Evolutionary conservation across 768 basidiomycete species (phyloP), one percentile per base, ranked within the genome.

Genomic region (Mycena capillaripes): DNA sequence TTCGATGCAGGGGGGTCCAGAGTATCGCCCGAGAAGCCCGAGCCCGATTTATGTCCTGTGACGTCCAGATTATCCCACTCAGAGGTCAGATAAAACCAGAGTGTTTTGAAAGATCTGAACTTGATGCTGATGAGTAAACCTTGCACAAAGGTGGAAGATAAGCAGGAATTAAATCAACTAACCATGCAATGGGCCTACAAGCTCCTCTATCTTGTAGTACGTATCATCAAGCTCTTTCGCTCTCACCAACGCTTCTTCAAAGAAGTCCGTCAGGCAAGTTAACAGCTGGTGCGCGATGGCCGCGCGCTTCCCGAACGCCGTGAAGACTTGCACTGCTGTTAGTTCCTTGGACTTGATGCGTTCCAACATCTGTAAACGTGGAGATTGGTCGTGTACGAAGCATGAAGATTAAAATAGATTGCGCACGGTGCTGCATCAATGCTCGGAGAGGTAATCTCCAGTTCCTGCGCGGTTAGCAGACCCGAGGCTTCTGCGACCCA

Each of bases 231-330:
- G 81, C 55, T 85, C 81, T 52, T 77, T 76, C 11, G 87, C 88
- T 48, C 76, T 82, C 66, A 71, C 75, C 44, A 85, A 75, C 0
- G 76, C 84, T 66, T 84, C 84, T 0, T 86, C 86, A 58, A 87
- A 80, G 79, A 86, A 81, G 63, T 86, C 85, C 34, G 84, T 85
- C 16, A 87, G 66, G 66, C 84, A 86, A 50, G 78, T 72, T 2
- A 78, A 73, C 44, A 89, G 74, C 65, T 88, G 88, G 53, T 89
- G 87, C 1, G 88, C 89, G 61, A 90, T 83, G 12, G 84, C 83
- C 14, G 89, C 88, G 17, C 89, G 81, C 76, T 87, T 88, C 65
- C 77, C 83, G 67, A 85, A 88, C 2, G 87, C 86, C 14, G 76
- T 80, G 9, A 82, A 80, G 21, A 85, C 83, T n/a, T 82, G 80